Percentiles rank a stretch among this genome's conserved stretches.
Evolutionary conservation across 371 early-diverging fungal species (phyloP).

Genomic region (Mucor mucedo): DNA sequence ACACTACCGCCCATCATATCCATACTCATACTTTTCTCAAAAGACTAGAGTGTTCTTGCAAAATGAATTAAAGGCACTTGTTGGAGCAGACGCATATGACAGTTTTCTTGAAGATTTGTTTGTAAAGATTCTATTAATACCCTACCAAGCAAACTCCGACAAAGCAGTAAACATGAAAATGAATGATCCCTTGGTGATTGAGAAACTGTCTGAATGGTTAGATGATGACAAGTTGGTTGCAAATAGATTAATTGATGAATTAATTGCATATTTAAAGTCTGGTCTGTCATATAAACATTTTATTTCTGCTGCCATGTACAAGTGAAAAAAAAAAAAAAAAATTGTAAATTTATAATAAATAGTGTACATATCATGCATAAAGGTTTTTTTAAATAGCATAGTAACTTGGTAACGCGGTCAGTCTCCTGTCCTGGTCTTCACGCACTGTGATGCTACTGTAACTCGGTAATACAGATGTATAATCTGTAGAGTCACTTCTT

Average conservation of each 20-base stretch:
- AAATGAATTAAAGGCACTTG: slow-evolving; percentile 37
- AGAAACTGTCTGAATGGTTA: slow-evolving; percentile 41
- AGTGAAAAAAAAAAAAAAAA: slow-evolving; percentile 7
- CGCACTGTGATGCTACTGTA: too few species aligned
- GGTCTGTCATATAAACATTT: slow-evolving; percentile 41
- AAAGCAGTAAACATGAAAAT: slow-evolving; percentile 13
- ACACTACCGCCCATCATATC: background rate
- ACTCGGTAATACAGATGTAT: slow-evolving; percentile 11
- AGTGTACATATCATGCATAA: slow-evolving; percentile 1
- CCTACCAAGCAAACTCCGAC: slow-evolving; percentile 22
- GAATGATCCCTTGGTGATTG: slow-evolving; percentile 29
- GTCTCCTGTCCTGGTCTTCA: too few species aligned
- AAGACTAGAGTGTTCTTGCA: slow-evolving; percentile 36
- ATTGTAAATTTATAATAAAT: background rate
- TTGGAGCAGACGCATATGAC: slow-evolving; percentile 31
- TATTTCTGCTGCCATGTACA: slow-evolving; percentile 29
- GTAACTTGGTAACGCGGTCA: slow-evolving; percentile 11
- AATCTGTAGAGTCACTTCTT: slow-evolving; percentile 4
- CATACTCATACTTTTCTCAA: background rate
- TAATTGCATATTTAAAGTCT: slow-evolving; percentile 43
- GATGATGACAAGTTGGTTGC: slow-evolving; percentile 27
- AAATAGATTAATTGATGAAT: slow-evolving; percentile 30
- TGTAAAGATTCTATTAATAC: slow-evolving; percentile 35
- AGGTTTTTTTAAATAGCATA: background rate
- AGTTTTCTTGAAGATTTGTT: slow-evolving; percentile 36